A percentile compares a stretch with the other conserved stretches of the same genome.
Conservation (phyloP, 257 asterid genomes). For the Leptodermis oblonga region DNA sequence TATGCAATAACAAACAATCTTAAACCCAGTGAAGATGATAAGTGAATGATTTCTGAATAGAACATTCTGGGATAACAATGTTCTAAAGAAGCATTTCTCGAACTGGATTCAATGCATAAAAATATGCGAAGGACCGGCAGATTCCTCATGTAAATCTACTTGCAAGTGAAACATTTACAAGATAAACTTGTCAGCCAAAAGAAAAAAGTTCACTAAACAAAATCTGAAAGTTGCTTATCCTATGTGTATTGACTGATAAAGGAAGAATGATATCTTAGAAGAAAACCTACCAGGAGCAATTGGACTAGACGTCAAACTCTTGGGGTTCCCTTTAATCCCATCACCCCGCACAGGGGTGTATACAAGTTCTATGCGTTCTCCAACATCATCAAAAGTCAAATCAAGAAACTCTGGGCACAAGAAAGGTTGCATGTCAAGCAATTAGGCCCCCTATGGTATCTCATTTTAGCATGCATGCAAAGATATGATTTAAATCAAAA, state of each 20-base stretch:
- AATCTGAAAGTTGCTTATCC: not conserved
- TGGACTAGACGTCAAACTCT: slow-evolving; percentile 52
- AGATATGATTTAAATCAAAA: too few species aligned
- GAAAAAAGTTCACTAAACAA: not conserved
- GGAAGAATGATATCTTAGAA: not conserved
- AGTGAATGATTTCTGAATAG: not conserved
- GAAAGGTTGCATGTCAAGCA: slow-evolving; percentile 18
- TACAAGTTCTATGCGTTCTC: slow-evolving; percentile 61
- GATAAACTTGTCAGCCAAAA: too few species aligned
- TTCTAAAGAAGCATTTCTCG: not conserved
- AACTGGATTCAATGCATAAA: not conserved
- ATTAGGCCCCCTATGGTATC: too few species aligned
- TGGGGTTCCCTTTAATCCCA: slow-evolving; percentile 66
- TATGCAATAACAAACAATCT: not conserved
- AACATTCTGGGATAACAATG: not conserved
- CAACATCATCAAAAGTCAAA: slow-evolving; percentile 68
- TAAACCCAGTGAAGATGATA: not conserved
- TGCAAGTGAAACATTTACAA: not conserved
- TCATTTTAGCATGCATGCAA: too few species aligned
- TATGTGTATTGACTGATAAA: not conserved
- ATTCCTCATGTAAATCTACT: not conserved
- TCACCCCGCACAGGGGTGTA: slow-evolving; percentile 83
- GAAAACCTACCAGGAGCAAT: slow-evolving; percentile 68
- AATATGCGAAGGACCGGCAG: not conserved
- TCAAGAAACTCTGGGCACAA: slow-evolving; percentile 61